Base-by-base conservation (phyloP, 257 asterid species). In the Leonotis leonurus region DNA sequence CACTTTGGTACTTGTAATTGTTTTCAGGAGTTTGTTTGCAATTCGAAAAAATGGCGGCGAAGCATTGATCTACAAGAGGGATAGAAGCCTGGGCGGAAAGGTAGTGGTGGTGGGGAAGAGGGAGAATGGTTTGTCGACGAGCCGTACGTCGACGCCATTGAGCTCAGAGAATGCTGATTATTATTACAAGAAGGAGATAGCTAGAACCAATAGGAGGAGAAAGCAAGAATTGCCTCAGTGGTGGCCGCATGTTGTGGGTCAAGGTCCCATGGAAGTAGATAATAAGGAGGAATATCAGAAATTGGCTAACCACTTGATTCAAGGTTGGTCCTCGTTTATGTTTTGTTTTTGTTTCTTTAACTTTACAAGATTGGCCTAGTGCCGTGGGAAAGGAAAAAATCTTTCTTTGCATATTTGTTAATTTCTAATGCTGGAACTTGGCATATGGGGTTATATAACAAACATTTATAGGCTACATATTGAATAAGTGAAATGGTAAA, bases 71-170 rank as follows among this genome's bases (percentile, higher is more conserved):
- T 90, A 88, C 64, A 85, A 72, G 74, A 85, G 97, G 72, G 99
- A 92, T 71, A 81, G 96, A 70, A 92, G 99, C 78, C 64, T 92
- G 75, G 97, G 97, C 32, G 99, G 99, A 14, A 89, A 69, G 80
- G 88, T 78, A 64, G 99, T 92, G 70, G 76, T 75, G 63, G 97
- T 92, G 6, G 97, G 93, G 61, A 85, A 56, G 75, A 75, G 64
- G 48, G 84, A 78, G 61, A 43, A 36, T 5, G 39, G 52, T 63
- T 54, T 35, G 69, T 36, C 45, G 26, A 52, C 76, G 2, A 72
- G 71, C 49, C 66, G 56, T 18, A 56, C 36, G 36, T 33, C 67
- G 55, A 70, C 83, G 29, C 78, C 81, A 8, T 69, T 78, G 81
- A 72, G 76, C 72, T 75, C 68, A 21, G 70, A 33, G 13, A 29